Evolutionary conservation across 2,329 filamentous ascomycete species (phyloP), one percentile per base, ranked within the genome.

Genomic region (Truncatella angustata): DNA sequence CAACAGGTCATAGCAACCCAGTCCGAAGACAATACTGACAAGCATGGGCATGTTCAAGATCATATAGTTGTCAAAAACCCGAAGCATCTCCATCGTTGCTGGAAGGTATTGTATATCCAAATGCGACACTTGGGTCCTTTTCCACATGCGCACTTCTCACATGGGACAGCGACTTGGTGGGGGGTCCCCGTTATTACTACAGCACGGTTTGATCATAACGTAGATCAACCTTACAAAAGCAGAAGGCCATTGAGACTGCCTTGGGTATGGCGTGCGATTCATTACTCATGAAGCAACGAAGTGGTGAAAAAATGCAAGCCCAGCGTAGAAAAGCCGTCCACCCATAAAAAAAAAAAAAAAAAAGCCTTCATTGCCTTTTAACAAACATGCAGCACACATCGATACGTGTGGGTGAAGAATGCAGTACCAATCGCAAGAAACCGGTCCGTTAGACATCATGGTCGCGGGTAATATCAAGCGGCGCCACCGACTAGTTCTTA

Each of bases 391-490:
- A 32, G 28, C 21, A 14, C 10, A 44, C 21, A 26, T 7, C 9
- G 12, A 12, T 26, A 26, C 23, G 20, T 16, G 16, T 14, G 23
- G 6, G 14, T 21, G 18, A 40, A 21, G 37, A 40, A 21, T 24
- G 20, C 40, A 26, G 40, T 21, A 44, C n/a, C 21, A 6, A 40
- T 28, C 23, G 40, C 28, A 14, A 44, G 40, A 21, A 14, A 44
- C 40, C 21, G 40, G 40, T 24, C 40, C 12, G 40, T 44, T 6
- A 21, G 40, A 44, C 23, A 23, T 16, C 24, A 44, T 44, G 24
- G 23, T 30, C 21, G 43, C 43, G 43, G 43, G 43, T 46, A 46
- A 46, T 46, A 20, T 26, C 43, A 28, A 46, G n/a, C 43, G 43
- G 43, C 43, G 40, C 40, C n/a, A 16, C 28, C 16, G 28, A 28